These are phyloP conservation scores for Blastomyces parvus DNA, from an alignment of 2,329 filamentous ascomycete genomes.

Conservation along the genomic window DNA sequence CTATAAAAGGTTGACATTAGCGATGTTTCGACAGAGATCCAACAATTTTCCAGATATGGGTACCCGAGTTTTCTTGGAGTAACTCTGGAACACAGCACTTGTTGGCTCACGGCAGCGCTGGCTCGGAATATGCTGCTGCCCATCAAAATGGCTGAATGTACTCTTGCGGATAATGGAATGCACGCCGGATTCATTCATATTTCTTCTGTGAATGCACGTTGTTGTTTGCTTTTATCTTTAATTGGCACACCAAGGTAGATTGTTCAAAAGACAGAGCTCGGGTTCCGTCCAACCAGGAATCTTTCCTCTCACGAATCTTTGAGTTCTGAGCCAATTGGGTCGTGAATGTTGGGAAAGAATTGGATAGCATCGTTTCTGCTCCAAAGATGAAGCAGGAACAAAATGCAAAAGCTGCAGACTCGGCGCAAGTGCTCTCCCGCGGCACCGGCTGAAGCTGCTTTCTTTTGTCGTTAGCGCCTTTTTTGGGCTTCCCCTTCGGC, in stretches of 20 bases:
- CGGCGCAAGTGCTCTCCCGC: not conserved
- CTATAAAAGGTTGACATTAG: not conserved
- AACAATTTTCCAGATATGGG: not conserved
- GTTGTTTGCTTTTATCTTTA: not conserved
- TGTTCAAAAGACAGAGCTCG: not conserved
- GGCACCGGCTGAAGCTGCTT: not conserved
- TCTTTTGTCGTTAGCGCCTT: not conserved
- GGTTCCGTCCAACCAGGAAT: not conserved
- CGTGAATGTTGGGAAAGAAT: not conserved
- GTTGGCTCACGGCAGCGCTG: not conserved
- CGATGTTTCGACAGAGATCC: not conserved
- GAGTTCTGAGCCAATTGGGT: not conserved
- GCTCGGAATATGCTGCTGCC: not conserved
- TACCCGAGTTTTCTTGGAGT: not conserved
- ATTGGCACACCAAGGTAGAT: not conserved
- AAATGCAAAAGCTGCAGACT: not conserved
- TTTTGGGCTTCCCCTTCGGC: not conserved
- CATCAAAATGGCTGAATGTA: not conserved
- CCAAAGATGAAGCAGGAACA: not conserved
- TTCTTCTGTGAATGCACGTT: not conserved
- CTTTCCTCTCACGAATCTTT: not conserved
- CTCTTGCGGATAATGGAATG: not conserved
- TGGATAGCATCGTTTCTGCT: not conserved
- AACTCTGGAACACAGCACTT: not conserved
- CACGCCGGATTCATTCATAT: not conserved